Conservation (phyloP, 768 basidiomycete species). For the Tremella yokohamensis region DNA sequence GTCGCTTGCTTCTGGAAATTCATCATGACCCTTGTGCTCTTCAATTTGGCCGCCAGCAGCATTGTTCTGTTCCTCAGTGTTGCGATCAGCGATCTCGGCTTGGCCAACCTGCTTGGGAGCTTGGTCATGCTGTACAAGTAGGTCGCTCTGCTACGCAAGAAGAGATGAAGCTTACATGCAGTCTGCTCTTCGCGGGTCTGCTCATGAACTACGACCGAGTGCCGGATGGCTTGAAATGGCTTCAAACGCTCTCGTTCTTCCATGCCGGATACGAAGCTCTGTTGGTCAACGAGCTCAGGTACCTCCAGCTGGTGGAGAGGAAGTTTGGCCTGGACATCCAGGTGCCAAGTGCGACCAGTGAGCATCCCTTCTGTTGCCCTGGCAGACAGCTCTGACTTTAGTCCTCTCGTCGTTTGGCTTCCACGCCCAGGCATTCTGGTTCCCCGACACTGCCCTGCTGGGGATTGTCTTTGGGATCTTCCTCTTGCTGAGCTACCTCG, state of each 20-base stretch:
- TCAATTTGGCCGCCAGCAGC: conserved; percentile 93
- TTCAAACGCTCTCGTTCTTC: conserved; percentile 93
- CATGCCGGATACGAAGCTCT: conserved; percentile 97
- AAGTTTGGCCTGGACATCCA: conserved; percentile 97
- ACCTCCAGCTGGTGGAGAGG: conserved; percentile 84
- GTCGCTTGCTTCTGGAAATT: conserved; percentile 96
- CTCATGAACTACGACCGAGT: conserved; percentile 91
- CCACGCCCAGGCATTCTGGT: conserved; percentile 95
- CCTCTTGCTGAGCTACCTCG: conserved; percentile 70
- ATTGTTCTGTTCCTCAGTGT: conserved; percentile 88
- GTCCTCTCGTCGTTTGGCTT: conserved; percentile 89
- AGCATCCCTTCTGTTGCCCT: conserved; percentile 7
- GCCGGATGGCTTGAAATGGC: conserved; percentile 67
- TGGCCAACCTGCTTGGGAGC: conserved; percentile 91
- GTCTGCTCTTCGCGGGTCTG: conserved; percentile 89
- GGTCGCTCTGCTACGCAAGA: conserved; percentile 47
- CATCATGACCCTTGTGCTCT: conserved; percentile 87
- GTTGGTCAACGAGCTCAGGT: conserved; percentile 94
- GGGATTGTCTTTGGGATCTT: conserved; percentile 81
- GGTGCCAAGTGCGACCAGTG: conserved; percentile 83
- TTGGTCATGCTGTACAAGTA: conserved; percentile 98
- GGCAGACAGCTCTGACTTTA: conserved; percentile 11
- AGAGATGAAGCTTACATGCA: conserved; percentile 48
- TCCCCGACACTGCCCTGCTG: conserved; percentile 85
- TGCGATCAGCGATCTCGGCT: conserved; percentile 75